Evolutionary conservation across 306 rosid genomes (phyloP).

Genomic region (Lablab purpureus): DNA sequence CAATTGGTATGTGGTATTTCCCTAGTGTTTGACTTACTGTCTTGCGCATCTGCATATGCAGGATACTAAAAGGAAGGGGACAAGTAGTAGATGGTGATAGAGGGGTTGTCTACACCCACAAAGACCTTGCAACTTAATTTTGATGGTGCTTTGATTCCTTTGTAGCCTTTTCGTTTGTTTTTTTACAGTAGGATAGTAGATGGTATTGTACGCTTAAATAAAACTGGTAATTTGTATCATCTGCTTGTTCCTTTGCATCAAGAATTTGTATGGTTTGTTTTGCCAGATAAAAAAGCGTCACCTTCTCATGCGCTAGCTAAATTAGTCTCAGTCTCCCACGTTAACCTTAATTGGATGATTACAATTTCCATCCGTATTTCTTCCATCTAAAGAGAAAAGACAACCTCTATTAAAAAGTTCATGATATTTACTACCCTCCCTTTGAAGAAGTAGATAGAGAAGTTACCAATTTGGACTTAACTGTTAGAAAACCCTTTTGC

Average conservation of each 20-base stretch:
- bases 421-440: not conserved
- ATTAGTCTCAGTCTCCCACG: too few relatives aligned
- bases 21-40: not conserved
- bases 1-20: not conserved
- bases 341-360: too few relatives aligned
- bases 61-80: slow-evolving; percentile 94
- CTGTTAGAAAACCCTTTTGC: not conserved
- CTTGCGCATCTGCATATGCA: slow-evolving; percentile 48
- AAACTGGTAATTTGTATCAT: not conserved
- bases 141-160: slow-evolving; percentile 10
- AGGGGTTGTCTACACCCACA: slow-evolving; percentile 71
- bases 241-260: not conserved
- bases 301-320: too few relatives aligned
- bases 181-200: not conserved
- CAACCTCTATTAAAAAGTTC: too few relatives aligned
- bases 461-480: not conserved
- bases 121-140: slow-evolving; percentile 58
- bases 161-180: not conserved
- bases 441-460: not conserved
- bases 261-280: not conserved
- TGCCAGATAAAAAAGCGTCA: too few relatives aligned
- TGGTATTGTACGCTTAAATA: not conserved
- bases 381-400: too few relatives aligned
- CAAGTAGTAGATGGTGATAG: slow-evolving; percentile 89
- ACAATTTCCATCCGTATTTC: too few relatives aligned